Evolutionary conservation across 2,329 filamentous ascomycete species (phyloP).

Genomic region (Aspergillus melleus): DNA sequence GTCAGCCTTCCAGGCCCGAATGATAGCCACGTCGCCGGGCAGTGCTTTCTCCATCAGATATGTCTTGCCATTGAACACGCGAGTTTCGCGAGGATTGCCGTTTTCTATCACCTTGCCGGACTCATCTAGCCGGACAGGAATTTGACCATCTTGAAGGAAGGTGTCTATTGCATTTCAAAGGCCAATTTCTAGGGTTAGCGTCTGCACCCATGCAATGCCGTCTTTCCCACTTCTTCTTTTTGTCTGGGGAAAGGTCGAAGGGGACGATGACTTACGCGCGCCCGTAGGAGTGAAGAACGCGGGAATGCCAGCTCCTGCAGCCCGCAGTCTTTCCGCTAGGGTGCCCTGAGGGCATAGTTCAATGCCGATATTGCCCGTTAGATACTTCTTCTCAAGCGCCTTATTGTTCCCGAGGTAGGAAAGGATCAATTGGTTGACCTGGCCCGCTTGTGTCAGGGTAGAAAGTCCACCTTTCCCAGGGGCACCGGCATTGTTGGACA

Average conservation of each 20-base stretch:
- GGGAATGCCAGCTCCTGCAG: slow-evolving; percentile 73
- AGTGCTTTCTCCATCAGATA: slow-evolving; percentile 79
- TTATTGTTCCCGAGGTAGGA: slow-evolving; percentile 80
- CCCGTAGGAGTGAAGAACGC: slow-evolving; percentile 80
- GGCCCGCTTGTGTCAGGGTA: slow-evolving; percentile 66
- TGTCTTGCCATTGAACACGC: slow-evolving; percentile 69
- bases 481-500: slow-evolving; percentile 78
- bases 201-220: not conserved
- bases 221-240: not conserved
- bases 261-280: slow-evolving; percentile 50
- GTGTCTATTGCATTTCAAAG: slow-evolving; percentile 26
- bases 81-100: slow-evolving; percentile 66
- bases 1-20: slow-evolving; percentile 75
- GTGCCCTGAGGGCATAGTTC: slow-evolving; percentile 73
- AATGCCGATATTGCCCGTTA: slow-evolving; percentile 71
- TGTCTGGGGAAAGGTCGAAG: not conserved
- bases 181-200: not conserved
- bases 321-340: slow-evolving; percentile 56
- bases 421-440: slow-evolving; percentile 70
- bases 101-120: slow-evolving; percentile 75
- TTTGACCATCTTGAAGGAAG: slow-evolving; percentile 40
- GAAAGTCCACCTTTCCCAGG: slow-evolving; percentile 69
- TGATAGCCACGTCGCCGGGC: slow-evolving; percentile 72
- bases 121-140: slow-evolving; percentile 76
- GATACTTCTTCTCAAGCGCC: slow-evolving; percentile 70